Evolutionary conservation across 2,329 filamentous ascomycete species (phyloP), one percentile per base, ranked within the genome.

Genomic region (Paecilomyces niveus): DNA sequence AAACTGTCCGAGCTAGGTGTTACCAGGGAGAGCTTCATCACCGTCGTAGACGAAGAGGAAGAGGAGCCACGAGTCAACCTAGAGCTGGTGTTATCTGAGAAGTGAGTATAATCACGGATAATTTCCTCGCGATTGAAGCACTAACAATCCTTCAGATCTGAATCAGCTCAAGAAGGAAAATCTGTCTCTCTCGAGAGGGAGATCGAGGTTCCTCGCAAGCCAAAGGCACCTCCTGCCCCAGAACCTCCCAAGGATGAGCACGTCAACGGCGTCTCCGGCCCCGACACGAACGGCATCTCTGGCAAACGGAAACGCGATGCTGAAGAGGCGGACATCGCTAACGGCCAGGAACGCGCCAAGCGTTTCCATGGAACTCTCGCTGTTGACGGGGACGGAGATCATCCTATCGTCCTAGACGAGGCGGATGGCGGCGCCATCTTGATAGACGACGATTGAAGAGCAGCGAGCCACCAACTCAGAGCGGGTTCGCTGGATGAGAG

Each of bases 1-100:
- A 92, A 89, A 61, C 81, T 99, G 55, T 80, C 75, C 26, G 89
- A 96, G 21, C 81, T 97, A 8, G 89, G 88, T 10, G 84, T 97
- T 65, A 83, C 83, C 59, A 79, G 83, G 24, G 89, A 89, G 63
- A 87, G 83, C 56, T 93, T 95, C 71, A 75, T 97, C 62, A 95
- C 90, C 0, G 78, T 97, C 56, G 86, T 89, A n/a, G 94, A 89
- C 63, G 83, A 95, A 58, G 89, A 91, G 53, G 89, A 92, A 56
- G 64, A 72, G 3, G 63, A 73, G 54, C 82, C 89, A 0, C 87
- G 89, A 60, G 88, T 96, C 57, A 93, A 97, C 63, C 81, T 97
- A 1, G 82, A 93, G 55, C 78, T 97, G 13, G 83, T 85, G 22
- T 67, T 68, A 1, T 59, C 66, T 24, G 66, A 70, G 62, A 66